phyloP scores from a whole-genome alignment of 2,329 filamentous ascomycete species.

The Lachnellula arida region DNA sequence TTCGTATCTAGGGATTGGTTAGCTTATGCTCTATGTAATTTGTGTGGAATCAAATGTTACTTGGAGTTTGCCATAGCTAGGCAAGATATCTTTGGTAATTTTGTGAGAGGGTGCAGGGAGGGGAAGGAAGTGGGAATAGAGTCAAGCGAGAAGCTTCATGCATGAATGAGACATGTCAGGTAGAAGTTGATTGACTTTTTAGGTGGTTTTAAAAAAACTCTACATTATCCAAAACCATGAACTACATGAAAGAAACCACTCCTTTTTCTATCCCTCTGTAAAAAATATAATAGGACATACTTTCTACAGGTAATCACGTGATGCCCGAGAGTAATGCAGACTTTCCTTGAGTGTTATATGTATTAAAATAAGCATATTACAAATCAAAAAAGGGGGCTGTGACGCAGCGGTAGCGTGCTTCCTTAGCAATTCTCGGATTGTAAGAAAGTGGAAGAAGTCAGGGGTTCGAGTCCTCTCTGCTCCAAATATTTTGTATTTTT shows the following conservation, averaged over 20 bases:
- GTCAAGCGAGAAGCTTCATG: neutral
- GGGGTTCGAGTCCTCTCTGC: slow-evolving; percentile 1
- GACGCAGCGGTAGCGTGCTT: slow-evolving; percentile 4
- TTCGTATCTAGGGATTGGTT: slow-evolving; percentile 62
- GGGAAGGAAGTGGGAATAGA: neutral
- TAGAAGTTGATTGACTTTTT: too few species aligned
- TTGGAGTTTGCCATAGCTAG: slow-evolving; percentile 29
- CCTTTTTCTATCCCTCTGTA: too few species aligned
- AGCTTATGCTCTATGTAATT: neutral
- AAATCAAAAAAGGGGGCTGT: neutral
- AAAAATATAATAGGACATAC: too few species aligned
- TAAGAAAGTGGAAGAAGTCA: slow-evolving; percentile 1
- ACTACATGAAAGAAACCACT: too few species aligned
- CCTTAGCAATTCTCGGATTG: slow-evolving; percentile 2
- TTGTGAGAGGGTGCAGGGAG: neutral
- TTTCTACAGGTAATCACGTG: neutral
- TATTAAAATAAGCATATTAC: neutral
- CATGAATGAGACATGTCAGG: too few species aligned
- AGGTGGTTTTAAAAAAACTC: too few species aligned
- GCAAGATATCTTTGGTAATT: neutral
- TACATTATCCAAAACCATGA: too few species aligned
- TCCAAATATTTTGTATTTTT: neutral
- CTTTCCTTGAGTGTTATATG: neutral
- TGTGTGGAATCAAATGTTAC: slow-evolving; percentile 8
- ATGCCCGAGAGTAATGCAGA: neutral